A percentile compares a stretch with the other conserved stretches of the same genome.
phyloP scores from a whole-genome alignment of 1,284 basidiomycete genomes.

The Rhodotorula sp. region DNA sequence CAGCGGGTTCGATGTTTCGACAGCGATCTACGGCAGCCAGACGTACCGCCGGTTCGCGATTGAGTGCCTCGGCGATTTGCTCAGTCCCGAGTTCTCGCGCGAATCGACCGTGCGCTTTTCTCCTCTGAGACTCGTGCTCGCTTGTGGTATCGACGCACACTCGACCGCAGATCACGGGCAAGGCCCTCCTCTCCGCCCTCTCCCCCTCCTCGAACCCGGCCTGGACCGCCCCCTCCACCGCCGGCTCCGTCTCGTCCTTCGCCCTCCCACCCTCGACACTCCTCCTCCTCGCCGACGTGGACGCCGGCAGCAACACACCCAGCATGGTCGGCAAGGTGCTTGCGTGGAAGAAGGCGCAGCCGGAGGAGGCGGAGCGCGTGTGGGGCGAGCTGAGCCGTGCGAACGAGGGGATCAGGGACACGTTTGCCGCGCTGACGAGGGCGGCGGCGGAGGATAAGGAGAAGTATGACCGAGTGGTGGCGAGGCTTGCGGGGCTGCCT shows the following conservation, averaged over 20 bases:
- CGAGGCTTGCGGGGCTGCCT: neutral
- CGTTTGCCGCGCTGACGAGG: slow-evolving; percentile 9
- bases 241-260: slow-evolving; percentile 66
- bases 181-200: slow-evolving; percentile 26
- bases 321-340: slow-evolving; percentile 85
- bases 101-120: neutral
- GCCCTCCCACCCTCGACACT: slow-evolving; percentile 75
- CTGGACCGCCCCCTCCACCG: slow-evolving; percentile 57
- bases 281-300: slow-evolving; percentile 86
- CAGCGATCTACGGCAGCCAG: slow-evolving; percentile 93
- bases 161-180: slow-evolving; percentile 1
- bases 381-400: slow-evolving; percentile 34
- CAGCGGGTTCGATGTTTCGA: slow-evolving; percentile 93
- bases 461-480: slow-evolving; percentile 7
- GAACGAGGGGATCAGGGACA: slow-evolving; percentile 22
- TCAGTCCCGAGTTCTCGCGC: neutral
- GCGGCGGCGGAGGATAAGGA: neutral
- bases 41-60: slow-evolving; percentile 88
- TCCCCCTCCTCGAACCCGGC: slow-evolving; percentile 63
- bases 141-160: neutral
- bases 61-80: slow-evolving; percentile 40
- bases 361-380: slow-evolving; percentile 56
- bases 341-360: slow-evolving; percentile 73
- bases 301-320: slow-evolving; percentile 90
- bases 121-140: rapidly evolving